phyloP scores from a whole-genome alignment of 139 green algal species.

The Mesostigma viride region DNA sequence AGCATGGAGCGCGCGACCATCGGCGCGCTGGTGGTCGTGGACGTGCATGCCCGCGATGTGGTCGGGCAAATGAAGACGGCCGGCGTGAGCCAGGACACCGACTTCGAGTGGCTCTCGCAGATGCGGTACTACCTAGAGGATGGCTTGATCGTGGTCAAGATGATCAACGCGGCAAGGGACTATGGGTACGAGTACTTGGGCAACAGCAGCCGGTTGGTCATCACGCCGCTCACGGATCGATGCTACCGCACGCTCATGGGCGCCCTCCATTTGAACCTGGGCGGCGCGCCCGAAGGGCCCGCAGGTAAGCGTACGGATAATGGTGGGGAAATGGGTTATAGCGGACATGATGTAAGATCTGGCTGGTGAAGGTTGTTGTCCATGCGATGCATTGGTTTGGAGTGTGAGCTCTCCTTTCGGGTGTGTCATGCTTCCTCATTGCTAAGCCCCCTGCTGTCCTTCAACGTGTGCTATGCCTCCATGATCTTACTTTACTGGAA shows the following conservation, averaged over 20 bases:
- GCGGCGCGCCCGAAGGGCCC: conserved; percentile 31
- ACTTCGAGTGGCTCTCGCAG: conserved; percentile 66
- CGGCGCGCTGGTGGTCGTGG: conserved; percentile 52
- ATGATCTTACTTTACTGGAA: too few species aligned
- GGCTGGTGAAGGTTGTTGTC: too few species aligned
- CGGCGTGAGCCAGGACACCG: conserved; percentile 45
- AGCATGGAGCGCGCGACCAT: conserved; percentile 47
- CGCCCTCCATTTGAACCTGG: conserved; percentile 36
- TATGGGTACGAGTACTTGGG: conserved; percentile 36
- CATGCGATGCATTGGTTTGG: too few species aligned
- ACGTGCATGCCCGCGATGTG: conserved; percentile 56
- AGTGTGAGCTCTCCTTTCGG: too few species aligned
- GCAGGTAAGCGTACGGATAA: conserved; percentile 31
- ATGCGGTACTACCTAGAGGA: conserved; percentile 64
- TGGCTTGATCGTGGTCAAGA: conserved; percentile 37
- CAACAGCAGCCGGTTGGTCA: conserved; percentile 34
- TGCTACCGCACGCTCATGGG: conserved; percentile 43
- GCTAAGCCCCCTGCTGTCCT: too few species aligned
- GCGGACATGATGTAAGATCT: conserved; percentile 30
- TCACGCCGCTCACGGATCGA: conserved; percentile 39
- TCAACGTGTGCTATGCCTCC: too few species aligned
- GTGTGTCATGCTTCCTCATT: too few species aligned
- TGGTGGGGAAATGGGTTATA: too few species aligned
- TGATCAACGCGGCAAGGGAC: conserved; percentile 38
- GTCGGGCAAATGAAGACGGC: conserved; percentile 46